phyloP scores from a whole-genome alignment of 192 early-diverging fungal genomes.

The Linnemannia zychae region DNA sequence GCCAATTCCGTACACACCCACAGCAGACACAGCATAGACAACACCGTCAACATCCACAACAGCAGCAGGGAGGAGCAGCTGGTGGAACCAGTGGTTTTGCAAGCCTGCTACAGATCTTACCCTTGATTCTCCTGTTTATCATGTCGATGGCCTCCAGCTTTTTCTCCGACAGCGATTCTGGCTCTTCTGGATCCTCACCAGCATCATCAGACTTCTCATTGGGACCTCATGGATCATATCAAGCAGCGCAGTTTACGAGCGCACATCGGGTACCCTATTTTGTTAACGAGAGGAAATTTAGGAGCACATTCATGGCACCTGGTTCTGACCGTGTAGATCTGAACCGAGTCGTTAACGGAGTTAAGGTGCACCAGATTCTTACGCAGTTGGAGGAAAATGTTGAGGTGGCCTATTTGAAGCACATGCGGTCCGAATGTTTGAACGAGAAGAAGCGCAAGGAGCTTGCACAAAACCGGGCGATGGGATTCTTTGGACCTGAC shows the following conservation, averaged over 20 bases:
- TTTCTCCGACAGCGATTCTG: slow-evolving; percentile 51
- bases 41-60: slow-evolving; percentile 39
- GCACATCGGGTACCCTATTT: slow-evolving; percentile 80
- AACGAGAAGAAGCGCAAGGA: slow-evolving; percentile 73
- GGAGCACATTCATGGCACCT: slow-evolving; percentile 22
- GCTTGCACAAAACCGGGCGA: slow-evolving; percentile 69
- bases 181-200: slow-evolving; percentile 20
- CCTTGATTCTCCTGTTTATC: slow-evolving; percentile 82
- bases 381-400: slow-evolving; percentile 79
- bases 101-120: slow-evolving; percentile 80
- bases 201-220: slow-evolving; percentile 71
- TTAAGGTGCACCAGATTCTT: slow-evolving; percentile 60
- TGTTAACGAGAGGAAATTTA: slow-evolving; percentile 73
- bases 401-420: slow-evolving; percentile 75
- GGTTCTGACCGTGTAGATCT: slow-evolving; percentile 17
- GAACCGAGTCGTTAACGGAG: slow-evolving; percentile 1
- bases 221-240: slow-evolving; percentile 63
- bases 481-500: slow-evolving; percentile 75
- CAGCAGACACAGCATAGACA: slow-evolving; percentile 34
- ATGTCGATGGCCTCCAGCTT: slow-evolving; percentile 81
- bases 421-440: slow-evolving; percentile 73
- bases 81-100: slow-evolving; percentile 55
- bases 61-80: slow-evolving; percentile 31
- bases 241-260: slow-evolving; percentile 67
- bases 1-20: slow-evolving; percentile 38